phyloP scores from a whole-genome alignment of 2,329 filamentous ascomycete genomes.

The Cercospora beticola region DNA sequence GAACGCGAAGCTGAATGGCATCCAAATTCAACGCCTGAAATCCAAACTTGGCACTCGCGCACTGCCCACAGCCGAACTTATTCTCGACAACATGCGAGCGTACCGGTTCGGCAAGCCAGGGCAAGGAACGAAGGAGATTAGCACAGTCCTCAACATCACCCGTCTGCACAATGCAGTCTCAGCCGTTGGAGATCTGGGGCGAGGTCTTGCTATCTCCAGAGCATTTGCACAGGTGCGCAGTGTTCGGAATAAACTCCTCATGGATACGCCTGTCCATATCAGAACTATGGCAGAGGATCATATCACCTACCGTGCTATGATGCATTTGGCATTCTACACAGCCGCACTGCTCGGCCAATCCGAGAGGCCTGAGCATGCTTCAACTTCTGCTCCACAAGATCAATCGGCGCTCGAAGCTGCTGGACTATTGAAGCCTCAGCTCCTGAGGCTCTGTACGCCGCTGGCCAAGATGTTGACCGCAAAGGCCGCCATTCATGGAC shows the following conservation, averaged over 20 bases:
- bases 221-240: slow-evolving; percentile 60
- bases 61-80: slow-evolving; percentile 71
- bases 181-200: slow-evolving; percentile 54
- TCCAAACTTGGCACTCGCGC: slow-evolving; percentile 69
- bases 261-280: slow-evolving; percentile 58
- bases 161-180: slow-evolving; percentile 58
- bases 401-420: not conserved
- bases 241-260: slow-evolving; percentile 51
- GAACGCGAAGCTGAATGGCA: slow-evolving; percentile 54
- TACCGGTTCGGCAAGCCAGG: slow-evolving; percentile 66
- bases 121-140: slow-evolving; percentile 66
- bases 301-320: not conserved
- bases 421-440: slow-evolving; percentile 29
- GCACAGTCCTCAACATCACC: slow-evolving; percentile 67
- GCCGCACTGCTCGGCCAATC: slow-evolving; percentile 53
- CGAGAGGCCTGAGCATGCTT: slow-evolving; percentile 43
- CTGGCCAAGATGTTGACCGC: slow-evolving; percentile 61
- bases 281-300: slow-evolving; percentile 54
- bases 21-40: slow-evolving; percentile 68
- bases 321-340: slow-evolving; percentile 3
- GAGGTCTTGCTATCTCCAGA: slow-evolving; percentile 58
- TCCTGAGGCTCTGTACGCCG: slow-evolving; percentile 61
- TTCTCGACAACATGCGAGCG: slow-evolving; percentile 45
- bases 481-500: slow-evolving; percentile 50
- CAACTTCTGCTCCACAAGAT: not conserved